These are phyloP conservation scores for Typha latifolia DNA, from an alignment of 176 grass and related monocot species.

Conservation along the genomic window DNA sequence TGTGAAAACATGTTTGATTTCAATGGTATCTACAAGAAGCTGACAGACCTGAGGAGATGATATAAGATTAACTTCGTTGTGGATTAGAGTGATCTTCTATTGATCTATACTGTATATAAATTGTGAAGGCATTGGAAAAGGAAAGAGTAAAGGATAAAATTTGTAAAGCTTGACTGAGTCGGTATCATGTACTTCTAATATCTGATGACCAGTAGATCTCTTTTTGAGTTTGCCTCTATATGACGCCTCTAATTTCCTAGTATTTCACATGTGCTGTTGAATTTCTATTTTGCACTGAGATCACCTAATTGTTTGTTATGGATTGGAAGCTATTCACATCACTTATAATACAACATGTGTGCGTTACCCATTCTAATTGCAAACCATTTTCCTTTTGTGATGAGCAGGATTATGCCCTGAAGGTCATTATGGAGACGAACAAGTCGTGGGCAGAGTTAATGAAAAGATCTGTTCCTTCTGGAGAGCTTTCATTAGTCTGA, in stretches of 20 bases:
- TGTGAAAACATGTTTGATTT: no score
- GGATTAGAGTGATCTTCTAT: background rate
- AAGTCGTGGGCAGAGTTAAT: conserved; percentile 90
- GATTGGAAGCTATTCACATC: background rate
- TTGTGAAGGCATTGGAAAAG: background rate
- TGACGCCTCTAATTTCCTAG: background rate
- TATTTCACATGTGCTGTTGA: background rate
- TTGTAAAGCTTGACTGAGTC: background rate
- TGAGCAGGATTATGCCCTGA: conserved; percentile 82
- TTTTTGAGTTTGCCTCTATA: no score
- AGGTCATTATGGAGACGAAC: conserved; percentile 88
- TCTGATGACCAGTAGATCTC: no score
- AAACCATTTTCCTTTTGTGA: background rate
- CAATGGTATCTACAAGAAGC: background rate
- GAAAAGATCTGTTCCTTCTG: conserved; percentile 83
- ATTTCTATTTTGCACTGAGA: background rate
- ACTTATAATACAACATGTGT: background rate
- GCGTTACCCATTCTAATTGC: conserved; percentile 19
- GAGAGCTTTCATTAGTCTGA: conserved; percentile 83
- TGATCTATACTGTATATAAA: background rate
- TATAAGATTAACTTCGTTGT: background rate
- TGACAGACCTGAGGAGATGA: background rate
- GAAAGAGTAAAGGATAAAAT: background rate
- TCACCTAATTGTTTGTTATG: background rate
- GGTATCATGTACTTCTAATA: background rate